Conservation (phyloP, 352 stramenopile species). For the Globisporangium spiculum region DNA sequence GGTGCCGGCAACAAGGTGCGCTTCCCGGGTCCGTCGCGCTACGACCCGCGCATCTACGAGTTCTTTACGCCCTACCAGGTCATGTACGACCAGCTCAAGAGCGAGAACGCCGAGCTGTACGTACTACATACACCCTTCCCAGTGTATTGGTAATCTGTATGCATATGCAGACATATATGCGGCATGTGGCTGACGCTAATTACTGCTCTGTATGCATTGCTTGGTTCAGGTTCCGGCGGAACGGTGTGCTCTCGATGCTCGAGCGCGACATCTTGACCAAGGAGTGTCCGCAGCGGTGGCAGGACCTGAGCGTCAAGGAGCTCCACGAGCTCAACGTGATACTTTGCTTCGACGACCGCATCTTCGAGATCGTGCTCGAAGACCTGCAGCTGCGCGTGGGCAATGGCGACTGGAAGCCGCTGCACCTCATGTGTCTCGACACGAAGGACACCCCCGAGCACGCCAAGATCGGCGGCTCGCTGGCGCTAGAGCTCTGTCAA, state of each 20-base stretch:
- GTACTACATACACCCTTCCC: not conserved
- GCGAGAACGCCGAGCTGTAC: slow-evolving; percentile 71
- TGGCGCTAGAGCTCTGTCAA: slow-evolving; percentile 77
- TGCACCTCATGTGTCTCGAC: slow-evolving; percentile 87
- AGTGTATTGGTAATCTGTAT: not conserved
- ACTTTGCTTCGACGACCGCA: slow-evolving; percentile 89
- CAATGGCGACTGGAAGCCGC: slow-evolving; percentile 46
- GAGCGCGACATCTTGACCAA: slow-evolving; percentile 88
- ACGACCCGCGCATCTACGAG: slow-evolving; percentile 81
- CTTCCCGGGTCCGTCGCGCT: slow-evolving; percentile 71
- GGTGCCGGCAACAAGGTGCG: slow-evolving; percentile 85
- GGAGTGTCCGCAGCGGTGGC: slow-evolving; percentile 78
- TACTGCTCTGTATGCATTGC: not conserved
- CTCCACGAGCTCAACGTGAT: slow-evolving; percentile 79
- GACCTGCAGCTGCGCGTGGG: slow-evolving; percentile 64
- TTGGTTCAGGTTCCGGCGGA: slow-evolving; percentile 63
- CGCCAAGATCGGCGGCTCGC: slow-evolving; percentile 76
- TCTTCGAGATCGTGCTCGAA: slow-evolving; percentile 87
- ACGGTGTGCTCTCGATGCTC: slow-evolving; percentile 84
- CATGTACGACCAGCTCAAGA: slow-evolving; percentile 84
- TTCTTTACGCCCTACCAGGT: slow-evolving; percentile 87
- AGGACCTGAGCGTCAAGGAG: slow-evolving; percentile 74
- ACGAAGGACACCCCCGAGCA: slow-evolving; percentile 86
- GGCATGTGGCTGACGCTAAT: not conserved
- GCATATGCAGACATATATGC: not conserved